phyloP scores from a whole-genome alignment of 1,284 basidiomycete species.

The Pseudozyma flocculosa region DNA sequence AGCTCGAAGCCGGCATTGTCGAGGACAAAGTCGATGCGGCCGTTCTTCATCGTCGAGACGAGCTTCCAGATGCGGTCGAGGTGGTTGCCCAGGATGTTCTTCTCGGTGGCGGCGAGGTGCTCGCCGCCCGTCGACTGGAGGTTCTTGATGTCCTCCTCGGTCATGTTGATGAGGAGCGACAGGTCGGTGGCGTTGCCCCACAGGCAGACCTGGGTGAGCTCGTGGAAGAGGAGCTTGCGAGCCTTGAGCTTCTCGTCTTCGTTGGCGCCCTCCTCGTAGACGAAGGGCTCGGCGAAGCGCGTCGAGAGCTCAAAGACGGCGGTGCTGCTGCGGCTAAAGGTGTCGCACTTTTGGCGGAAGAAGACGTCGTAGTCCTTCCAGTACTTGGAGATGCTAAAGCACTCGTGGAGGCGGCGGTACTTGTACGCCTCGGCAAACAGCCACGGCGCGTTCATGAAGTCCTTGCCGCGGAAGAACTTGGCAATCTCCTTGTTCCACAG shows the following conservation, averaged over 20 bases:
- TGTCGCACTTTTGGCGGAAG: slow-evolving; percentile 74
- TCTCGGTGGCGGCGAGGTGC: slow-evolving; percentile 89
- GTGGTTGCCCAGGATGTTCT: slow-evolving; percentile 89
- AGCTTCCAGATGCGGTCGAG: slow-evolving; percentile 78
- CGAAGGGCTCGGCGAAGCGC: slow-evolving; percentile 85
- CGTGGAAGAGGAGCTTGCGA: slow-evolving; percentile 87
- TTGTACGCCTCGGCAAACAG: slow-evolving; percentile 87
- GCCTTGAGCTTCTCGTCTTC: slow-evolving; percentile 69
- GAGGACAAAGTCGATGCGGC: slow-evolving; percentile 60
- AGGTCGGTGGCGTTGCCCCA: slow-evolving; percentile 70
- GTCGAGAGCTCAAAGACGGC: slow-evolving; percentile 94
- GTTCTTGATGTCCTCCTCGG: slow-evolving; percentile 95
- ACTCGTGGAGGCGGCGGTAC: slow-evolving; percentile 90
- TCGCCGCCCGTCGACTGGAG: slow-evolving; percentile 97
- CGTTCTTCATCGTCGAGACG: slow-evolving; percentile 66
- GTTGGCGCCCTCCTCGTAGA: slow-evolving; percentile 65
- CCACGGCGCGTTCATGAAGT: slow-evolving; percentile 78
- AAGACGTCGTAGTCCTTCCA: slow-evolving; percentile 70
- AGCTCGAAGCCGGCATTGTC: slow-evolving; percentile 92
- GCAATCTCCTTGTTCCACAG: slow-evolving; percentile 83
- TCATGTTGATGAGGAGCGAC: slow-evolving; percentile 95
- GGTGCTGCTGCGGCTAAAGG: slow-evolving; percentile 86
- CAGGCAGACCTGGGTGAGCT: slow-evolving; percentile 72
- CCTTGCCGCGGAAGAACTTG: slow-evolving; percentile 83
- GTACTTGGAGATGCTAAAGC: slow-evolving; percentile 87